Evolutionary conservation across 192 early-diverging fungal genomes (phyloP), one percentile per base, ranked within the genome.

Genomic region (Coemansia sp.): DNA sequence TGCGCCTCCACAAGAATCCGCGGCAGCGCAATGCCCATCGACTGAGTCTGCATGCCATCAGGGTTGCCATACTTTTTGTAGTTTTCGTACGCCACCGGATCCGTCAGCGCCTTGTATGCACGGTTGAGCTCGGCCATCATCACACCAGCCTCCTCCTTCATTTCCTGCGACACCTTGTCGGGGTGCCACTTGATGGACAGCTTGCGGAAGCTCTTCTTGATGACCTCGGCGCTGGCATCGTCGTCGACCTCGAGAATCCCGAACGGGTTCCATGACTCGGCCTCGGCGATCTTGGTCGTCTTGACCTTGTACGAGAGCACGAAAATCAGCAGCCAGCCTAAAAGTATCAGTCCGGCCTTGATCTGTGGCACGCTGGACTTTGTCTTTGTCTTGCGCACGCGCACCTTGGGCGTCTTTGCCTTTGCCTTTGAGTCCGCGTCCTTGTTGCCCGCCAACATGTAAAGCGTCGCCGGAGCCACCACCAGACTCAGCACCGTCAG

Each of bases 31-130:
- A 99, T 88, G 34, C 94, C 94, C 82, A 97, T 87, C 28, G 85
- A 78, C 53, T 86, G 83, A 18, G 89, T 84, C 71, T 96, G 94
- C 59, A 90, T 93, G 11, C 96, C 96, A 66, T 99, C 96, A 14
- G 96, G 94, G 67, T 97, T 92, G 45, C 95, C 95, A 53, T 81
- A 94, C 66, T 99, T 91, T 54, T 97, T 92, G 78, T 86, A 99
- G 67, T 89, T 91, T 56, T 89, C 85, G 50, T 88, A 83, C 17
- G 84, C 87, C 45, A 87, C 91, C 13, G 92, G 87, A 57, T 99
- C 87, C 3, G 95, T 99, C 57, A 99, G 75, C 63, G 92, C 89
- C 81, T 94, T 92, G 67, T 93, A 88, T 10, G 96, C 96, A 50
- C 96, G 93, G 42, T 85, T 83, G 53, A 97, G 85, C 40, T 97